Conservation (phyloP, 2,329 filamentous ascomycete genomes). For the Exophiala oligosperma region DNA sequence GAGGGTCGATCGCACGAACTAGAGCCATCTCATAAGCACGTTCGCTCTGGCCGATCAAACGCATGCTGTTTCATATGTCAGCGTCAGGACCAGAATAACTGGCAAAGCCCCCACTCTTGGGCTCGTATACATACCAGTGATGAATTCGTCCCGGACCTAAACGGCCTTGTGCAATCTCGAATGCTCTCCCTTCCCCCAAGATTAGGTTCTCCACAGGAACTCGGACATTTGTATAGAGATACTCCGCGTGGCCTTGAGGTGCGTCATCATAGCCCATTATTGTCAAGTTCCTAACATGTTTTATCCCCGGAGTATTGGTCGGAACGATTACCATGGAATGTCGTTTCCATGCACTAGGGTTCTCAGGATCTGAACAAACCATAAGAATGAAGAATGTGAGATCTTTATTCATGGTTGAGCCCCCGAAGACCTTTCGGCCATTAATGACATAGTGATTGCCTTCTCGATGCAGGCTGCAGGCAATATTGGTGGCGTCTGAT, state of each 20-base stretch:
- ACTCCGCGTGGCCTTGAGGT: conserved; percentile 83
- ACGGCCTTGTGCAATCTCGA: conserved; percentile 89
- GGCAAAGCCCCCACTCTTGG: no score
- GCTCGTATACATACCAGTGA: conserved; percentile 51
- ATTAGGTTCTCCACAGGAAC: conserved; percentile 70
- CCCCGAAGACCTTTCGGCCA: conserved; percentile 45
- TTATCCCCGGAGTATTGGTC: conserved; percentile 71
- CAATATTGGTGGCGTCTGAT: conserved; percentile 80
- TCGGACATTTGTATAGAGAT: conserved; percentile 76
- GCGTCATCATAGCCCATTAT: conserved; percentile 82
- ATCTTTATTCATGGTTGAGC: conserved; percentile 17
- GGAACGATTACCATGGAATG: conserved; percentile 84
- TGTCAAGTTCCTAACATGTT: conserved; percentile 78
- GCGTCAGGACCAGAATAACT: no score
- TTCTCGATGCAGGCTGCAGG: conserved; percentile 67
- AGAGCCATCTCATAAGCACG: conserved; percentile 84
- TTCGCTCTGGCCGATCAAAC: conserved; percentile 78
- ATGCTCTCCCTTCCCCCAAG: conserved; percentile 79
- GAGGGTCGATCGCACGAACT: conserved; percentile 77
- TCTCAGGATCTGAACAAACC: conserved; percentile 75
- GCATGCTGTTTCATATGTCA: conserved; percentile 54
- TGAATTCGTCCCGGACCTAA: conserved; percentile 86
- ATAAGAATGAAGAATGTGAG: conserved; percentile 79
- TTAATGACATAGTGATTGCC: conserved; percentile 81
- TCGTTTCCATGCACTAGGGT: conserved; percentile 72